Evolutionary conservation across 202 grass and related monocot genomes (phyloP).

Genomic region (Schoenoplectus tabernaemontani): DNA sequence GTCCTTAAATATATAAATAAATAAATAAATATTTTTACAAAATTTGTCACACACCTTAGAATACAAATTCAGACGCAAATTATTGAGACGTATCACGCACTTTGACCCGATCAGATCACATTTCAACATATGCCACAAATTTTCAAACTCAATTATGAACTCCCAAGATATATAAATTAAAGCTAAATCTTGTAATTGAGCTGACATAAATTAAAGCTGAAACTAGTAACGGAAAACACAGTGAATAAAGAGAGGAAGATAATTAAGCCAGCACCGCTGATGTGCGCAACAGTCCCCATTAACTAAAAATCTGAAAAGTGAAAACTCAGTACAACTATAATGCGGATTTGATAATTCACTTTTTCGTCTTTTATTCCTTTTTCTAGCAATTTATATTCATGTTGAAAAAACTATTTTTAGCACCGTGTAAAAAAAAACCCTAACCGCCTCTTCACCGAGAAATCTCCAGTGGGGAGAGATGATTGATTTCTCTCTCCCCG

Average conservation of each 20-base stretch:
- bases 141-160: not conserved
- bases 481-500: no score
- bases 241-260: no score
- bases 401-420: not conserved
- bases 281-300: not conserved
- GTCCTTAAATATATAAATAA: not conserved
- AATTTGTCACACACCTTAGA: no score
- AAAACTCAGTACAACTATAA: not conserved
- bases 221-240: no score
- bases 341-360: not conserved
- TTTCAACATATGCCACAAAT: not conserved
- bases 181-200: not conserved
- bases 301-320: not conserved
- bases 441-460: not conserved
- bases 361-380: not conserved
- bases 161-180: not conserved
- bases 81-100: not conserved
- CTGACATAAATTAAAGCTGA: no score
- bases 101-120: not conserved
- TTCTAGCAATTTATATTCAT: not conserved
- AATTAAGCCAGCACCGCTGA: no score
- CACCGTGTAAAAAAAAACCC: not conserved
- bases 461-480: no score
- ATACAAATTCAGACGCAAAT: not conserved
- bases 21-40: not conserved